Percentiles rank a stretch among this genome's conserved stretches.
These are phyloP conservation scores for Haematococcus lacustris DNA, from an alignment of 139 green algal genomes.

Conservation along the genomic window DNA sequence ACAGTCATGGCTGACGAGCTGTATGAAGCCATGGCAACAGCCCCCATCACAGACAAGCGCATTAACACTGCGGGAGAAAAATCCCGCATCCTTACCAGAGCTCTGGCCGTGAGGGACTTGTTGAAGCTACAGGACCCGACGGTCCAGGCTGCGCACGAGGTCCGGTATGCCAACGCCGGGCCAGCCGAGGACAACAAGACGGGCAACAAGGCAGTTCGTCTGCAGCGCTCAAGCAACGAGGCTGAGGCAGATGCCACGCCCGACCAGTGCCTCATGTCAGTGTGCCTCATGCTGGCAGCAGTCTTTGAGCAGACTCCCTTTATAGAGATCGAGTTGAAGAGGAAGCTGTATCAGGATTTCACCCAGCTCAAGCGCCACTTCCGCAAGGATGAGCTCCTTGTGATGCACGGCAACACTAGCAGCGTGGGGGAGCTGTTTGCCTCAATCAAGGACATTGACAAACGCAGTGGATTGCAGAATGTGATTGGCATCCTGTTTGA, in stretches of 20 bases:
- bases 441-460: conserved; percentile 1
- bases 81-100: background rate
- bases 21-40: conserved; percentile 1
- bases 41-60: background rate
- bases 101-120: background rate
- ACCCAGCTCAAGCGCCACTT: conserved; percentile 20
- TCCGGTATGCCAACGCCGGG: too few species aligned
- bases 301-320: conserved; percentile 15
- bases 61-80: conserved; percentile 4
- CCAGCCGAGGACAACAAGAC: too few species aligned
- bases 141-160: too few species aligned
- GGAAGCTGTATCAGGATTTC: conserved; percentile 12
- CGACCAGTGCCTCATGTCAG: conserved; percentile 8
- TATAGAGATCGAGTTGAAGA: background rate
- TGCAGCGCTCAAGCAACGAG: too few species aligned
- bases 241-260: conserved; percentile 5
- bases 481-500: conserved; percentile 22
- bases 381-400: conserved; percentile 6
- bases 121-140: background rate
- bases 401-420: conserved; percentile 9
- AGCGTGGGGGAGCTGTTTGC: background rate
- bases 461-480: background rate
- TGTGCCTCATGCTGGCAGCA: conserved; percentile 16
- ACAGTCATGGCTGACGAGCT: background rate
- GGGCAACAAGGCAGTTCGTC: too few species aligned